These are phyloP conservation scores for Lotus japonicus DNA, from an alignment of 306 rosid species.

Conservation along the genomic window DNA sequence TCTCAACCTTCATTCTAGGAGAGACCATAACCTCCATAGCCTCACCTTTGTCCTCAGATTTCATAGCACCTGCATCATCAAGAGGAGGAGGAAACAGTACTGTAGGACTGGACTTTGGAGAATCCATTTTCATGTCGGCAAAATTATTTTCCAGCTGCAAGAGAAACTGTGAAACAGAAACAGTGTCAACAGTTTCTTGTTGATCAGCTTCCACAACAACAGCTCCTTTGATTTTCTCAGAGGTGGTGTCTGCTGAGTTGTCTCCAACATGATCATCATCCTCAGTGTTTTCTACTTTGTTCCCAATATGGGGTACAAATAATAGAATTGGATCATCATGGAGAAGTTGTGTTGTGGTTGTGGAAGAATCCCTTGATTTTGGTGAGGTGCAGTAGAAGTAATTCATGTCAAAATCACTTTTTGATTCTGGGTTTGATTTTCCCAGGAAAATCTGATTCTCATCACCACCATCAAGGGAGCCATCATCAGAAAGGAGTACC, in stretches of 20 bases:
- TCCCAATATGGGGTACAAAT: no score
- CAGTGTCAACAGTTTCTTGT: no score
- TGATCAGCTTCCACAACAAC: conserved; percentile 30
- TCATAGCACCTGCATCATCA: conserved; percentile 29
- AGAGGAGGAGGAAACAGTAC: conserved; percentile 23
- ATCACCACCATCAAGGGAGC: no score
- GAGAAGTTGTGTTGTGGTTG: conserved; percentile 14
- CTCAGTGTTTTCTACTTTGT: conserved; percentile 9
- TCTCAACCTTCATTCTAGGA: conserved; percentile 39
- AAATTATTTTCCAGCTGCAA: conserved; percentile 63
- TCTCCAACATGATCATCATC: background rate
- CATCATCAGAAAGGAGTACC: conserved; percentile 64
- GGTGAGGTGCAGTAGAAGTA: conserved; percentile 60
- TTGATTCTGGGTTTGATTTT: conserved; percentile 28
- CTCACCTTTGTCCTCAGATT: conserved; percentile 42
- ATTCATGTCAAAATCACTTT: conserved; percentile 36
- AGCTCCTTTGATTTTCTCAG: no score
- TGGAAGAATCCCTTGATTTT: no score
- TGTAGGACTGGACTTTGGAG: conserved; percentile 57
- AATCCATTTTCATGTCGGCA: conserved; percentile 73
- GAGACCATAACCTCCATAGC: conserved; percentile 30
- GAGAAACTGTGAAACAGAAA: conserved; percentile 36
- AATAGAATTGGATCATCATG: conserved; percentile 43
- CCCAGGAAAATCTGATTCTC: conserved; percentile 27
- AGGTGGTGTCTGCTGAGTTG: no score